Conservation (phyloP, 1,139 yeast genomes). For the Suhomyces guaymorum region DNA sequence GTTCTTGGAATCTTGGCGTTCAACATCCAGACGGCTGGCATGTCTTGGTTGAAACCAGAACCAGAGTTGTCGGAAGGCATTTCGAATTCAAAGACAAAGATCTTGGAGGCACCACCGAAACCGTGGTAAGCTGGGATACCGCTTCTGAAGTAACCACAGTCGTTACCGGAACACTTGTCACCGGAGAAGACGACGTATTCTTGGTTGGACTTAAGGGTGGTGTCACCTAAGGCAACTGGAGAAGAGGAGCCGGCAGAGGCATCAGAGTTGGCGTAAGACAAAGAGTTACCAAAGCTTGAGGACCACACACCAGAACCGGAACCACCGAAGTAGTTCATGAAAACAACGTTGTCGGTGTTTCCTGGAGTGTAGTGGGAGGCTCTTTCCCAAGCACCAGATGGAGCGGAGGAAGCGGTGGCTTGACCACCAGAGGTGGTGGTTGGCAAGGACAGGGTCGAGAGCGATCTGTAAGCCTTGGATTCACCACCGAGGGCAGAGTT, state of each 20-base stretch:
- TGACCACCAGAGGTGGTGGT: conserved; percentile 13
- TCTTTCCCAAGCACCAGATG: conserved; percentile 27
- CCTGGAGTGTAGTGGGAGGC: conserved; percentile 30
- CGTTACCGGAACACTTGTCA: conserved; percentile 49
- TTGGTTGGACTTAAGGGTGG: conserved; percentile 53
- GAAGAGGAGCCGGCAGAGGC: conserved; percentile 43
- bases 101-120: conserved; percentile 61
- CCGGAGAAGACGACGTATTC: conserved; percentile 66
- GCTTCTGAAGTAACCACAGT: conserved; percentile 69
- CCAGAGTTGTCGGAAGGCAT: conserved; percentile 55
- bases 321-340: conserved; percentile 31
- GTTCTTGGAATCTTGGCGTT: conserved; percentile 81
- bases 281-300: conserved; percentile 27
- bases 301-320: conserved; percentile 31
- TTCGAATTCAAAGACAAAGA: conserved; percentile 70
- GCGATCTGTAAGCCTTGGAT: conserved; percentile 16
- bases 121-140: conserved; percentile 79
- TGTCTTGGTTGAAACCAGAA: conserved; percentile 46
- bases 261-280: conserved; percentile 33
- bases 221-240: conserved; percentile 53
- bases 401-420: conserved; percentile 13
- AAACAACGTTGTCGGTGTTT: conserved; percentile 24
- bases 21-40: conserved; percentile 81
- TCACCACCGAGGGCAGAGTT: conserved; percentile 13
- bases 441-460: conserved; percentile 15